These are phyloP conservation scores for Penicillium canariense DNA, from an alignment of 495 filamentous ascomycete genomes.

Conservation along the genomic window DNA sequence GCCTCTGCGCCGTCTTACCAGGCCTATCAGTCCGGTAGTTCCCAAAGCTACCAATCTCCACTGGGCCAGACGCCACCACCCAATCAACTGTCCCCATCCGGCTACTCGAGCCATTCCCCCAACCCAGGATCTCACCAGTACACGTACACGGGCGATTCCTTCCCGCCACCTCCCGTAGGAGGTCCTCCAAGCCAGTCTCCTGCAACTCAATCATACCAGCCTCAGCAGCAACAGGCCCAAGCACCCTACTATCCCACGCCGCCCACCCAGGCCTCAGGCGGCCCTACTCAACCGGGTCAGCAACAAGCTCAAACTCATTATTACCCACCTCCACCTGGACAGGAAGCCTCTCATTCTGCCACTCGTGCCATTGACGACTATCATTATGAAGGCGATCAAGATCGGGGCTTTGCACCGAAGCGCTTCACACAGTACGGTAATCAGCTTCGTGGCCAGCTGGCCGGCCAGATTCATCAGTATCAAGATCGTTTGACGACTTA, in stretches of 20 bases:
- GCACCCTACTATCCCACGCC: conserved; percentile 13
- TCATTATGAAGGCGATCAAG: conserved; percentile 32
- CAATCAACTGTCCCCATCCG: conserved; percentile 1
- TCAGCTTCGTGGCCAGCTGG: conserved; percentile 42
- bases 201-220: conserved; percentile 27
- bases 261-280: conserved; percentile 4
- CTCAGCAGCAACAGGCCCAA: conserved; percentile 15
- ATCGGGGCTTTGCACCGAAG: conserved; percentile 30
- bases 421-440: conserved; percentile 36
- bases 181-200: conserved; percentile 27
- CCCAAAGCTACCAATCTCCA: conserved; percentile 1
- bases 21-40: neutral
- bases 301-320: conserved; percentile 17
- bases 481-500: conserved; percentile 37
- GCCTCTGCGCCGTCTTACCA: conserved; percentile 2
- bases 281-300: conserved; percentile 12
- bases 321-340: conserved; percentile 38
- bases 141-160: conserved; percentile 39
- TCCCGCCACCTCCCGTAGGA: conserved; percentile 47
- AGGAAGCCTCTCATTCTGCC: conserved; percentile 30
- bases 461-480: conserved; percentile 49
- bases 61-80: neutral
- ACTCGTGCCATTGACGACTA: conserved; percentile 42
- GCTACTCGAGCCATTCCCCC: no score
- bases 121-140: conserved; percentile 24